Conservation (phyloP, 441 rosid species). For the Jatropha podagrica region DNA sequence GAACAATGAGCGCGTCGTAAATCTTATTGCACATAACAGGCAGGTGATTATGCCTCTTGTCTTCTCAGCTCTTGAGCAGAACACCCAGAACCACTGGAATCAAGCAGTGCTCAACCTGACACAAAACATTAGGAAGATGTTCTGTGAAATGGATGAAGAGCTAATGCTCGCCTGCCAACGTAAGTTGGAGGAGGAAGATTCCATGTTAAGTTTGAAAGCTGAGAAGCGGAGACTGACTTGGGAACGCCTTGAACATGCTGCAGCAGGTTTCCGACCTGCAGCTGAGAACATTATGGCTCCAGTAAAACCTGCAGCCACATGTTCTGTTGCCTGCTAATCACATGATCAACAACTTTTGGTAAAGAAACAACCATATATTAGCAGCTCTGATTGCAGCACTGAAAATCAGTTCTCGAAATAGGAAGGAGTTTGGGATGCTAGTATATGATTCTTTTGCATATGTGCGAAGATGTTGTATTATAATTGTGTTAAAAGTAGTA, state of each 20-base stretch:
- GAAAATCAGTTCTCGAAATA: conserved; percentile 23
- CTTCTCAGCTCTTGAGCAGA: conserved; percentile 57
- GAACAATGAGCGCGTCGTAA: conserved; percentile 64
- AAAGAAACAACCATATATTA: conserved; percentile 1
- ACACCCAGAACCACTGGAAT: conserved; percentile 67
- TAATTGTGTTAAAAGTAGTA: conserved; percentile 23
- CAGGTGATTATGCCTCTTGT: conserved; percentile 58
- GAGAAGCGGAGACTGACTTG: conserved; percentile 62
- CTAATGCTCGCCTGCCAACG: conserved; percentile 46
- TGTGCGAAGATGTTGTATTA: conserved; percentile 34
- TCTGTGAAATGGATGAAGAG: conserved; percentile 71
- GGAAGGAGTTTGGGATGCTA: conserved; percentile 25
- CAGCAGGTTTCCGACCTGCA: conserved; percentile 37
- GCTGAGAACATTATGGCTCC: conserved; percentile 34
- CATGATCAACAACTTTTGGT: conserved; percentile 11
- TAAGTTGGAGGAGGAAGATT: conserved; percentile 59
- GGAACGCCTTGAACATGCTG: conserved; percentile 65
- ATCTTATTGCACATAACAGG: conserved; percentile 49
- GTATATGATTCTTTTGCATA: conserved; percentile 27
- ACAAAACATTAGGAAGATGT: conserved; percentile 51
- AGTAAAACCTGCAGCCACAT: conserved; percentile 31
- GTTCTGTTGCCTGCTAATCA: conserved; percentile 51
- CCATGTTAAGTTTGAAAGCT: conserved; percentile 32
- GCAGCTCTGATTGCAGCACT: conserved; percentile 24
- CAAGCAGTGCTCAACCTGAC: conserved; percentile 70